Evolutionary conservation across 805 yeast species (phyloP), one percentile per base, ranked within the genome.

Genomic region (Metschnikowia cerradonensis): DNA sequence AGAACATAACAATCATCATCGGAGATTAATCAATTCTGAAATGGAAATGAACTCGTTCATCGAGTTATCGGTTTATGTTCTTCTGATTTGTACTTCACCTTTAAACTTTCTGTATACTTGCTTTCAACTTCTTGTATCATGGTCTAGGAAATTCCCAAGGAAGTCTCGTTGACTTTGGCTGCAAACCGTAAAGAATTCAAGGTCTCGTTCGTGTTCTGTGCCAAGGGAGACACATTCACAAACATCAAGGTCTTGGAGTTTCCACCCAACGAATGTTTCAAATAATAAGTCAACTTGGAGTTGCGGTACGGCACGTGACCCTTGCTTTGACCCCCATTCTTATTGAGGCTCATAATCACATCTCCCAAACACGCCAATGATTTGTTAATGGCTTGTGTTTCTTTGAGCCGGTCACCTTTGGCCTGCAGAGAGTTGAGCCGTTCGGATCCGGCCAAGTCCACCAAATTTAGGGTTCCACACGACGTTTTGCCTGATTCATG

Each of bases 401-500:
- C 99, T 56, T 80, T 80, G 26, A 92, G 70, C 45, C 97, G 69
- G 11, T 84, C 88, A 0, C 97, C 97, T 1, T 80, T 78, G 0
- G 82, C 95, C 60, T 84, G 87, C 0, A 96, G 87, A 15, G 80
- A 76, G 8, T 83, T 67, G 14, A 91, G 72, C 51, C 98, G 75
- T 70, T 92, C 99, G 0, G 96, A 89, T 2, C 99, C 99, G 0
- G 99, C 99, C 49, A 92, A 73, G 68, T 92, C 99, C 45, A 94
- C 83, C 49, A 92, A 70, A 61, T 92, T 91, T 51, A 92, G 71
- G 1, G 80, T 76, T 8, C 60, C 58, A n/a, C 62, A 56, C 45
- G 69, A 60, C 1, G 55, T 52, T 30, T 79, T 80, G 0, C 80
- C 79, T 8, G 61, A 59, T 1, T 55, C 17, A 60, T 88, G 82